A percentile compares a stretch with the other conserved stretches of the same genome.
phyloP scores from a whole-genome alignment of 208 protist genomes.

The Trypanosoma lewisi region DNA sequence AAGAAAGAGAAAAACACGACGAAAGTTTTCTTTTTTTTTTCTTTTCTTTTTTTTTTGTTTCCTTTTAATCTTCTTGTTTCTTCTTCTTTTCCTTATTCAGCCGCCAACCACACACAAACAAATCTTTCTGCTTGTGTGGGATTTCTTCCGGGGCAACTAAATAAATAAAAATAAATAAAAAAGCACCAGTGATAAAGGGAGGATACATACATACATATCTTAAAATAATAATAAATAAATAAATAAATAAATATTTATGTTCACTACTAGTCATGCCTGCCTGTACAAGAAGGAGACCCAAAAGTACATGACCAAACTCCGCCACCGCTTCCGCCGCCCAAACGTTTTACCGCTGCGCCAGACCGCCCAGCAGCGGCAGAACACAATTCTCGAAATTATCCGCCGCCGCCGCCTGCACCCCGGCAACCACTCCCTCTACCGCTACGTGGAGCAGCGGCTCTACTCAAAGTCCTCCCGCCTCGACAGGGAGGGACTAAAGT shows the following conservation, averaged over 20 bases:
- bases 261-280: slow-evolving; percentile 18
- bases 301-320: slow-evolving; percentile 71
- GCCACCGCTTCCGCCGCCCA: slow-evolving; percentile 77
- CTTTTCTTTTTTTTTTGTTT: slow-evolving; percentile 4
- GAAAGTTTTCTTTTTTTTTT: no score
- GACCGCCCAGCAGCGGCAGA: slow-evolving; percentile 65
- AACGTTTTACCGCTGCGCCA: slow-evolving; percentile 65
- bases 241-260: no score
- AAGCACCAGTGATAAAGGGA: not conserved
- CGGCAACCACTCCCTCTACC: slow-evolving; percentile 52
- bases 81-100: no score
- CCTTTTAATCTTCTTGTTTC: not conserved
- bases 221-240: no score
- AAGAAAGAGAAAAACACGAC: no score
- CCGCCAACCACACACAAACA: not conserved
- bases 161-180: not conserved
- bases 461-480: slow-evolving; percentile 77
- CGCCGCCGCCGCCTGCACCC: slow-evolving; percentile 39
- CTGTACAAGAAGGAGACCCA: slow-evolving; percentile 40
- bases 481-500: slow-evolving; percentile 75
- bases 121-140: no score
- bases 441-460: slow-evolving; percentile 77
- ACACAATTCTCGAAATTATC: slow-evolving; percentile 72
- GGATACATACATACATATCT: not conserved
- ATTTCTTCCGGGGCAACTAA: no score